phyloP scores from a whole-genome alignment of 768 basidiomycete species.

The Leccinum obscurum region DNA sequence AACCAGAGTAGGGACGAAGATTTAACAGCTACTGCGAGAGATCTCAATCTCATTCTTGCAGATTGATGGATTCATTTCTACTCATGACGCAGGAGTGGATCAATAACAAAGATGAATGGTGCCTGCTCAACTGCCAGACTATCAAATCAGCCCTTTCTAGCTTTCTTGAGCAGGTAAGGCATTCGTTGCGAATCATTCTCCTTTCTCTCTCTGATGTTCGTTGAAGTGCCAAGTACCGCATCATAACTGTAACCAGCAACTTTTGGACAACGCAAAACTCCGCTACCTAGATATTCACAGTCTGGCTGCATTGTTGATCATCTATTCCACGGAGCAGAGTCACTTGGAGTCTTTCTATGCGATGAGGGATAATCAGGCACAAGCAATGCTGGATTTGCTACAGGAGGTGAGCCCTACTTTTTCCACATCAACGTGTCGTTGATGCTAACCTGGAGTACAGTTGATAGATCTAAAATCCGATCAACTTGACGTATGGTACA shows the following conservation, averaged over 20 bases:
- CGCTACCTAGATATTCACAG: slow-evolving; percentile 24
- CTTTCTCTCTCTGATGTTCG: slow-evolving; percentile 1
- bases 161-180: slow-evolving; percentile 16
- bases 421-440: not conserved
- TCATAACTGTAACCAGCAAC: slow-evolving; percentile 25
- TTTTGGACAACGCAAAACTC: slow-evolving; percentile 12
- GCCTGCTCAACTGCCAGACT: slow-evolving; percentile 21
- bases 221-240: slow-evolving; percentile 16
- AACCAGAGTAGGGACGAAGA: slow-evolving; percentile 14
- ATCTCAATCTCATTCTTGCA: slow-evolving; percentile 7
- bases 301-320: slow-evolving; percentile 25
- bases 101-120: slow-evolving; percentile 24
- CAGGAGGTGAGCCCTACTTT: slow-evolving; percentile 17
- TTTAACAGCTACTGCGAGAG: not conserved
- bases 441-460: slow-evolving; percentile 10
- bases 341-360: slow-evolving; percentile 21
- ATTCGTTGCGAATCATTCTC: not conserved
- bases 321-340: slow-evolving; percentile 19
- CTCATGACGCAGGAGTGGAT: slow-evolving; percentile 21
- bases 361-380: slow-evolving; percentile 25
- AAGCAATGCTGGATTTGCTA: slow-evolving; percentile 27
- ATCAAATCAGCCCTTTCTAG: slow-evolving; percentile 16
- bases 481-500: slow-evolving; percentile 27
- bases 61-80: slow-evolving; percentile 20
- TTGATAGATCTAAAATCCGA: slow-evolving; percentile 26